Evolutionary conservation across 805 yeast genomes (phyloP).

Genomic region (Wickerhamomyces chambardii): DNA sequence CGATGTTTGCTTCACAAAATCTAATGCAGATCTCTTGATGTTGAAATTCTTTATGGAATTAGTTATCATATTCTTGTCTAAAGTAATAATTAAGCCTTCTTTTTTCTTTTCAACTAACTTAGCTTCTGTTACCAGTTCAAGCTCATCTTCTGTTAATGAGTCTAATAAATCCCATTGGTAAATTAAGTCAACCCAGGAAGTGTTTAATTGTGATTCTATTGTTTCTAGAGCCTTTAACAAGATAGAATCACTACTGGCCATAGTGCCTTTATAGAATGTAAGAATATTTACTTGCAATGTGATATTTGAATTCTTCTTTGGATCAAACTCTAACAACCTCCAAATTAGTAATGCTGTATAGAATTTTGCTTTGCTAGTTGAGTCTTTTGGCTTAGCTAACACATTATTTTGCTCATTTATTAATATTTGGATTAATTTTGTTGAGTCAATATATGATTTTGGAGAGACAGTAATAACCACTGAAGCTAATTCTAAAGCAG

Average conservation of each 20-base stretch:
- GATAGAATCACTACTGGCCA: conserved; percentile 49
- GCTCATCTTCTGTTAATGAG: conserved; percentile 25
- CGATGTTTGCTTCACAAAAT: not conserved
- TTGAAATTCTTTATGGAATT: conserved; percentile 35
- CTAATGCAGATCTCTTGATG: conserved; percentile 19
- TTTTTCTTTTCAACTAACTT: conserved; percentile 35
- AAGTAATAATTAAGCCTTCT: conserved; percentile 38
- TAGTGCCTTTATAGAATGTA: conserved; percentile 54
- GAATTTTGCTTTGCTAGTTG: conserved; percentile 22
- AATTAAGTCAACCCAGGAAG: conserved; percentile 61
- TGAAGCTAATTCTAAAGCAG: conserved; percentile 36
- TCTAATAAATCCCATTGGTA: conserved; percentile 57
- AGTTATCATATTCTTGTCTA: conserved; percentile 38
- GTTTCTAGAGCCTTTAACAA: conserved; percentile 44
- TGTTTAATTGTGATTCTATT: conserved; percentile 43
- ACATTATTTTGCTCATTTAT: conserved; percentile 39
- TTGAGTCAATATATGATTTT: conserved; percentile 28
- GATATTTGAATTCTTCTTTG: conserved; percentile 32
- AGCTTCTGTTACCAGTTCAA: conserved; percentile 39
- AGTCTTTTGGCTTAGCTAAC: conserved; percentile 19
- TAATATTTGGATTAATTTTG: conserved; percentile 54
- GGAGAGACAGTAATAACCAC: conserved; percentile 28
- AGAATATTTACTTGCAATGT: conserved; percentile 41
- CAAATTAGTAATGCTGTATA: conserved; percentile 37
- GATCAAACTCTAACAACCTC: conserved; percentile 39